phyloP scores from a whole-genome alignment of 768 basidiomycete species.

The Suillus occidentalis region DNA sequence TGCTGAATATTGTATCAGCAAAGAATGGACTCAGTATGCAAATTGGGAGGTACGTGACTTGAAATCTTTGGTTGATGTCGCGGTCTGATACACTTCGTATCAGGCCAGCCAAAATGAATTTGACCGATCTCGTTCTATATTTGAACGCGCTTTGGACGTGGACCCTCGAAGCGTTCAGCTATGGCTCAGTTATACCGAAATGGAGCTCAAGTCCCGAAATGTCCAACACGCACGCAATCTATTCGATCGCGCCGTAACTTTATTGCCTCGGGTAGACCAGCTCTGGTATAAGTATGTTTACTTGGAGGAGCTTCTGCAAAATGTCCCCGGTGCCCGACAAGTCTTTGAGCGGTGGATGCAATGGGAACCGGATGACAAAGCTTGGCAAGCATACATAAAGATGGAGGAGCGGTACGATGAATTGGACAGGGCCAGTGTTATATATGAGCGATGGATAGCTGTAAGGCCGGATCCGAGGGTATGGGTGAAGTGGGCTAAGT shows the following conservation, averaged over 20 bases:
- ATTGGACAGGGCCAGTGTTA: conserved; percentile 84
- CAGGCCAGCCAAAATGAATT: conserved; percentile 96
- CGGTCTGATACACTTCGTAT: conserved; percentile 1
- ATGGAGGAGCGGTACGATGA: conserved; percentile 93
- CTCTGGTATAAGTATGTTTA: conserved; percentile 99
- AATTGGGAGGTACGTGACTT: conserved; percentile 69
- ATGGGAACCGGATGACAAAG: conserved; percentile 99
- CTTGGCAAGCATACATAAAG: conserved; percentile 99
- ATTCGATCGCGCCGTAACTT: conserved; percentile 94
- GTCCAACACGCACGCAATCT: conserved; percentile 96
- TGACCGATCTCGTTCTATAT: conserved; percentile 91
- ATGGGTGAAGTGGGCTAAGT: conserved; percentile 85
- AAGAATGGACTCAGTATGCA: conserved; percentile 86
- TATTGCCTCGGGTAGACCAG: conserved; percentile 94
- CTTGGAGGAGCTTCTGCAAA: conserved; percentile 94
- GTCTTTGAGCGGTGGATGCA: conserved; percentile 99
- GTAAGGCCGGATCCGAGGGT: conserved; percentile 76
- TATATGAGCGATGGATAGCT: conserved; percentile 90
- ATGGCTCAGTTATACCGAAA: conserved; percentile 94
- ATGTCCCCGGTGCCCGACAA: conserved; percentile 93
- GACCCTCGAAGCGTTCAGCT: conserved; percentile 87
- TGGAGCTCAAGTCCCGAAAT: conserved; percentile 97
- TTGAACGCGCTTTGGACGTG: conserved; percentile 95
- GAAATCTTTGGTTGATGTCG: conserved; percentile 9
- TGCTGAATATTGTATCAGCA: conserved; percentile 41